Percentiles rank a stretch among this genome's conserved stretches.
Conservation (phyloP, 352 stramenopile species). For the Globisporangium radiosum region DNA sequence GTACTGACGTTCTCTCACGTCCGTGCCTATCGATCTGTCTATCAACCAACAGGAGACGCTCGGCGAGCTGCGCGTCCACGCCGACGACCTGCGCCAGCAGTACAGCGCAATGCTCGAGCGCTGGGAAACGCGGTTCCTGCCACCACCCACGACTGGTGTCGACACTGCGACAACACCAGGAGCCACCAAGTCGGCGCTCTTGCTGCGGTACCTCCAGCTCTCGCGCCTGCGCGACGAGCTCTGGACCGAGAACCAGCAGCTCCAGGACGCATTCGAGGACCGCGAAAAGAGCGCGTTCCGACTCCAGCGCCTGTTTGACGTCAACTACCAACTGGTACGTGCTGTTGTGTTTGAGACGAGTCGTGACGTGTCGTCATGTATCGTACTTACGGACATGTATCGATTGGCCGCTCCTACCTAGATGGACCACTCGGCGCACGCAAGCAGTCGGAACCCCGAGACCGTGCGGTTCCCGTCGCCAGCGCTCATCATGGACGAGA, state of each 20-base stretch:
- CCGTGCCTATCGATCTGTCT: no score
- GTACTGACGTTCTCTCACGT: no score
- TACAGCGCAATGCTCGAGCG: constrained; percentile 36
- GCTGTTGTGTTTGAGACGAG: neutral
- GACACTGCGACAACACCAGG: no score
- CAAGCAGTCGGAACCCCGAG: constrained; percentile 19
- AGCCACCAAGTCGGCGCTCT: constrained; percentile 20
- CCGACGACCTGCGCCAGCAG: constrained; percentile 37
- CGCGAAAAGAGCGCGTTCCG: constrained; percentile 47
- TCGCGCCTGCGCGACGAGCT: constrained; percentile 35
- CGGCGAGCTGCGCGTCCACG: constrained; percentile 31
- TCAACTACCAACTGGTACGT: constrained; percentile 46
- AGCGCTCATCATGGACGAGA: constrained; percentile 56
- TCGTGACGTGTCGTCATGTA: no score
- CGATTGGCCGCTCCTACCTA: neutral
- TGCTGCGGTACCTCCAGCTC: constrained; percentile 44
- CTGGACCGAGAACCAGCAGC: constrained; percentile 47
- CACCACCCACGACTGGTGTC: constrained; percentile 1
- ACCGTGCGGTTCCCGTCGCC: constrained; percentile 25
- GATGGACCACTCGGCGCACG: constrained; percentile 47
- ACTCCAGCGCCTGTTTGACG: constrained; percentile 45
- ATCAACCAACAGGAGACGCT: constrained; percentile 27
- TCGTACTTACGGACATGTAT: no score
- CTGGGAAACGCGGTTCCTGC: constrained; percentile 25
- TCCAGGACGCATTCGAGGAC: constrained; percentile 44